These are phyloP conservation scores for Sporisorium sorghi DNA, from an alignment of 1,284 basidiomycete genomes.

Conservation along the genomic window DNA sequence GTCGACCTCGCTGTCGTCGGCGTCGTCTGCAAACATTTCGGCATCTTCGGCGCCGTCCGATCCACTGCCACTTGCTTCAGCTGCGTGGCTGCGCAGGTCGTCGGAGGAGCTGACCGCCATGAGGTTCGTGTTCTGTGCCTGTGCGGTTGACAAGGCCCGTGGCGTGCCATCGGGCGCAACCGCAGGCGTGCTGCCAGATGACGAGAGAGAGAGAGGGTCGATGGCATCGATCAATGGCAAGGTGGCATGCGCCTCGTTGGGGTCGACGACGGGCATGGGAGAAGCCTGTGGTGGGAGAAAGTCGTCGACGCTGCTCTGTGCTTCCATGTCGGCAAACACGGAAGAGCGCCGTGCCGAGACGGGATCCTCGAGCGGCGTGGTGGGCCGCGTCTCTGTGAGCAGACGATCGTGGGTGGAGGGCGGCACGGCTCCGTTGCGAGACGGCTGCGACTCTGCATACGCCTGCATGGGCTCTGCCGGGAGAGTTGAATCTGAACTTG, in stretches of 20 bases:
- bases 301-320: conserved; percentile 40
- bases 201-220: conserved; percentile 35
- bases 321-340: conserved; percentile 39
- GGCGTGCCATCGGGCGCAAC: conserved; percentile 41
- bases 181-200: conserved; percentile 20
- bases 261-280: conserved; percentile 40
- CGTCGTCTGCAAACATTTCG: conserved; percentile 64
- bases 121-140: conserved; percentile 12
- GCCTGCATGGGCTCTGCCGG: conserved; percentile 1
- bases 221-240: conserved; percentile 48
- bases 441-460: conserved; percentile 9
- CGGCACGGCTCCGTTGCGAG: neutral
- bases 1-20: conserved; percentile 51
- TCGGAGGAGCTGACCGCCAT: conserved; percentile 51
- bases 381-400: conserved; percentile 42
- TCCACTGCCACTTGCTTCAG: conserved; percentile 60
- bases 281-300: conserved; percentile 38
- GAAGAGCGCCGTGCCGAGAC: conserved; percentile 39
- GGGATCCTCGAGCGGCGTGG: conserved; percentile 46
- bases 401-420: conserved; percentile 13
- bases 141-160: conserved; percentile 25
- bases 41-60: conserved; percentile 64
- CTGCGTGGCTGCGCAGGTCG: conserved; percentile 44
- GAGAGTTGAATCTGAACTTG: conserved; percentile 3
- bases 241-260: conserved; percentile 16